Evolutionary conservation across 306 rosid genomes (phyloP).

Genomic region (Datisca glomerata): DNA sequence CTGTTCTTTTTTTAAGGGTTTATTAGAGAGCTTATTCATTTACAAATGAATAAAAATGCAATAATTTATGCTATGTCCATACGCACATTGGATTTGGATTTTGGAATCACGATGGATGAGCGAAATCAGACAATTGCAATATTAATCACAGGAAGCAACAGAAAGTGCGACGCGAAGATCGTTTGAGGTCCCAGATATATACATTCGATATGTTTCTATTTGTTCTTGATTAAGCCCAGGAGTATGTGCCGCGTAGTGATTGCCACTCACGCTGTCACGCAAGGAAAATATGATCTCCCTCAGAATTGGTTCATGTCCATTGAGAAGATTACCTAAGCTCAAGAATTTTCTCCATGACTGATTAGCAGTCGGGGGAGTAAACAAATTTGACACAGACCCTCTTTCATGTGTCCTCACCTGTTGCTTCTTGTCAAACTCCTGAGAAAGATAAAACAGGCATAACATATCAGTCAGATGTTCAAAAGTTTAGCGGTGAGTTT

Average conservation of each 20-base stretch:
- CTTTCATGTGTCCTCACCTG: conserved; percentile 49
- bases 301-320: conserved; percentile 82
- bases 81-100: too few relatives aligned
- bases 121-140: too few relatives aligned
- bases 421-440: conserved; percentile 68
- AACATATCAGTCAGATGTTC: conserved; percentile 10
- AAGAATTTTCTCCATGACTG: conserved; percentile 92
- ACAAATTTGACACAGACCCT: conserved; percentile 60
- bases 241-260: conserved; percentile 61
- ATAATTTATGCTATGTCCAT: too few relatives aligned
- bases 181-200: conserved; percentile 76
- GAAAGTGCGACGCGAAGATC: conserved; percentile 87
- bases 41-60: too few relatives aligned
- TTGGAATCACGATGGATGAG: neutral
- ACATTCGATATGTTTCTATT: conserved; percentile 81
- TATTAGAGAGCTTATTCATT: too few relatives aligned
- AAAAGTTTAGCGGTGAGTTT: too few relatives aligned
- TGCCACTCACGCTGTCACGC: conserved; percentile 49
- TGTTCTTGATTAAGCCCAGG: conserved; percentile 37
- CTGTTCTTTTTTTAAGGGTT: too few relatives aligned
- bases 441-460: conserved; percentile 11
- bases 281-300: conserved; percentile 74
- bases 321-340: conserved; percentile 99
- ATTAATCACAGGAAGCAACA: conserved; percentile 79
- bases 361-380: conserved; percentile 71